A percentile compares a stretch with the other conserved stretches of the same genome.
Evolutionary conservation across 768 basidiomycete genomes (phyloP).

Genomic region (Fomitopsis serialis): DNA sequence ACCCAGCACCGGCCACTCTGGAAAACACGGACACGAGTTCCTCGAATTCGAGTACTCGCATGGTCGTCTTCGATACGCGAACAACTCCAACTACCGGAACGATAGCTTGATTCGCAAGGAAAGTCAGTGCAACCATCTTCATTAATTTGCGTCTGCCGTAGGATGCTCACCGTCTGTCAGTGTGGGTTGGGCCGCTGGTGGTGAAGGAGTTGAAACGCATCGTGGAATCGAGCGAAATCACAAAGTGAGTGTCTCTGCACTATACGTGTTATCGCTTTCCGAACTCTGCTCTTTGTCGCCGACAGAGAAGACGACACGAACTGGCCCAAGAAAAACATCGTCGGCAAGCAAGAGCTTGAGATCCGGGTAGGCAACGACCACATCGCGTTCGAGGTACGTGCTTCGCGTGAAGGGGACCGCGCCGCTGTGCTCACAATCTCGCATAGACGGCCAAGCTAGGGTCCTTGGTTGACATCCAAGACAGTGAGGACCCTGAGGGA

Average conservation of each 20-base stretch:
- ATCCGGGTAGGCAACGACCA: constrained; percentile 92
- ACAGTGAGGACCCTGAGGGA: constrained; percentile 96
- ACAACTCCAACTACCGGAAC: constrained; percentile 99
- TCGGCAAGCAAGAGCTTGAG: constrained; percentile 97
- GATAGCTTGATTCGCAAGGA: constrained; percentile 98
- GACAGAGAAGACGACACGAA: constrained; percentile 93
- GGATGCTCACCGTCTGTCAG: constrained; percentile 33
- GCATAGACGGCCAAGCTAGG: constrained; percentile 95
- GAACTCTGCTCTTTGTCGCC: background rate
- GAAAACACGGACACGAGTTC: constrained; percentile 97
- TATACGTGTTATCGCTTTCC: background rate
- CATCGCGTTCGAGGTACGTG: constrained; percentile 88
- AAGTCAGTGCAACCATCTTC: constrained; percentile 53
- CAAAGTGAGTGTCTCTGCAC: constrained; percentile 55
- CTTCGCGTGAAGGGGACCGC: background rate
- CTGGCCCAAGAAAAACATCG: constrained; percentile 99
- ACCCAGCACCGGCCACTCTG: constrained; percentile 91
- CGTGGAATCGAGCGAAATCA: constrained; percentile 89
- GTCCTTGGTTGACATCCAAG: constrained; percentile 92
- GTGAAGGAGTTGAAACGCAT: constrained; percentile 94
- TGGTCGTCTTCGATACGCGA: constrained; percentile 94
- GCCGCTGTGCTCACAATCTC: background rate
- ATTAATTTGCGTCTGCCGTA: background rate
- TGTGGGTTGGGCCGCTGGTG: constrained; percentile 91
- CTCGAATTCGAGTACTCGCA: constrained; percentile 98